phyloP scores from a whole-genome alignment of 2,329 filamentous ascomycete species.

The Paracoccidioides brasiliensis region DNA sequence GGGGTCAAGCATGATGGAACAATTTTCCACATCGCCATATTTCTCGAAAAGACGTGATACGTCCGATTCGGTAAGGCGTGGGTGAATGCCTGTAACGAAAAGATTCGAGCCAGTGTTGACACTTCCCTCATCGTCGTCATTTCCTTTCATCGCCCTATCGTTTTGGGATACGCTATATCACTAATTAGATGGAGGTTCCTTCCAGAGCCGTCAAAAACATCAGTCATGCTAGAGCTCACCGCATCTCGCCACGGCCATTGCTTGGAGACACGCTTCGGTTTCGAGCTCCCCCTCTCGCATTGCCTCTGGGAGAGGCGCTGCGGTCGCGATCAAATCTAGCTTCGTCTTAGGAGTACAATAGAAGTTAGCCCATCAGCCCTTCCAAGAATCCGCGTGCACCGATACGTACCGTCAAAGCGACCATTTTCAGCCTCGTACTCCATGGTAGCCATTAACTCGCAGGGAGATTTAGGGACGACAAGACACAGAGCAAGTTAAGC shows the following conservation, averaged over 20 bases:
- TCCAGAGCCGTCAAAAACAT: not conserved
- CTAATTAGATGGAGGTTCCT: not conserved
- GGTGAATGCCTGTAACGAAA: constrained; percentile 96
- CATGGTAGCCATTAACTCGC: constrained; percentile 33
- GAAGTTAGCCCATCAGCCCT: constrained; percentile 10
- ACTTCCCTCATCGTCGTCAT: constrained; percentile 58
- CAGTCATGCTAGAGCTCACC: constrained; percentile 26
- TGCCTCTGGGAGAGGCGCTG: constrained; percentile 52
- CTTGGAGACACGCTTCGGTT: constrained; percentile 52
- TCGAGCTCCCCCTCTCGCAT: constrained; percentile 34
- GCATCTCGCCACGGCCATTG: constrained; percentile 40
- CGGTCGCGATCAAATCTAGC: constrained; percentile 53
- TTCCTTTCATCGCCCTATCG: constrained; percentile 31
- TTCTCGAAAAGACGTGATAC: constrained; percentile 95
- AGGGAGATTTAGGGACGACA: not conserved
- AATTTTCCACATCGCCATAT: constrained; percentile 97
- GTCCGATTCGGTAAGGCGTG: constrained; percentile 76
- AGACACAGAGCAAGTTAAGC: constrained; percentile 9
- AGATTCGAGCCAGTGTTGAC: constrained; percentile 93
- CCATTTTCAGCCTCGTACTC: constrained; percentile 55
- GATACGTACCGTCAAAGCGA: constrained; percentile 50
- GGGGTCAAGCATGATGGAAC: constrained; percentile 98
- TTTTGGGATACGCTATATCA: constrained; percentile 24
- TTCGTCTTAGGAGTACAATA: constrained; percentile 35
- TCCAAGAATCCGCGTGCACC: constrained; percentile 7